Base-by-base conservation (phyloP, 768 basidiomycete species). In the Termitomyces sp. region DNA sequence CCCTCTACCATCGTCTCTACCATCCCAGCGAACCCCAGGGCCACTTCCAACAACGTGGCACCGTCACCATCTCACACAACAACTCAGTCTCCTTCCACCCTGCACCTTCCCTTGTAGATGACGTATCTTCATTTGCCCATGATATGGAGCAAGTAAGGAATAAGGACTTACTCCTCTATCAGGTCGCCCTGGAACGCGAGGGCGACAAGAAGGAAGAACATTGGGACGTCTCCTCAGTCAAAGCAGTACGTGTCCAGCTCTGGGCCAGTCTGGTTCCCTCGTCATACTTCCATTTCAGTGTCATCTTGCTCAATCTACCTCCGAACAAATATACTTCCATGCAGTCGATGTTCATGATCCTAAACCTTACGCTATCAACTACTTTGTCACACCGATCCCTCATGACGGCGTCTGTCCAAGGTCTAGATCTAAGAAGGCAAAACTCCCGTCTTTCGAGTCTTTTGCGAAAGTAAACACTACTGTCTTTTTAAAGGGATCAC, bases 381-480 rank as follows among this genome's bases (percentile, higher is more conserved):
- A 91, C 67, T 89, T 87, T 63, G 74, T 91, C 24, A 78, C 78
- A 36, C 84, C 89, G 33, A 74, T 84, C 44, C 81, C 87, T n/a
- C 82, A 79, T 66, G 79, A 88, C 65, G 90, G 88, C 57, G 70
- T 82, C 40, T 93, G 91, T 67, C 83, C 81, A 6, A 66, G 68
- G 52, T 61, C 65, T 54, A 72, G 66, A 56, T 62, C 65, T 38
- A 67, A 68, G 38, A 65, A 66, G 56, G 52, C 50, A 51, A 56
- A 49, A 45, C 60, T 18, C 57, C 61, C 52, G 45, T 71, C 67
- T 67, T 71, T 59, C 65, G 74, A 46, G 63, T 68, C 69, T 30
- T 71, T 73, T 49, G 67, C 66, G 43, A 59, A 59, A 47, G 66
- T 80, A 40, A 86, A 87, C 62, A 82, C 83, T 8, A 82, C 86